A percentile compares a stretch with the other conserved stretches of the same genome.
Conservation (phyloP, 1,139 yeast genomes). For the Geotrichum candidum region DNA sequence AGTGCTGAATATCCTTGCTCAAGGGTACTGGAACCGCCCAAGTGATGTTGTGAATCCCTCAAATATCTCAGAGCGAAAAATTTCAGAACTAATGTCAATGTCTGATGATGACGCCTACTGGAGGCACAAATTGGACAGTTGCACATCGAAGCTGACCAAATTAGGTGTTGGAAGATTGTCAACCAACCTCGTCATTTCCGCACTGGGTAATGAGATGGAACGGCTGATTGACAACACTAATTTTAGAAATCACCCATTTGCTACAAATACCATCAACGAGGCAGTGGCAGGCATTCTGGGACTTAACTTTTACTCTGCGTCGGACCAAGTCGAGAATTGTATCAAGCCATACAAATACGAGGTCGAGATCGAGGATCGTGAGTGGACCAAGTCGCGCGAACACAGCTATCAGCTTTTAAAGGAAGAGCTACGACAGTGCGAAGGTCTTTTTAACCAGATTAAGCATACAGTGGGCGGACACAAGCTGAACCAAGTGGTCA, state of each 20-base stretch:
- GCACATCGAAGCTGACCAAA: constrained; percentile 79
- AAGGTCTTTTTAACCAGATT: constrained; percentile 52
- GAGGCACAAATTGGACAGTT: constrained; percentile 79
- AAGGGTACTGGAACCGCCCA: constrained; percentile 85
- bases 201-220: constrained; percentile 70
- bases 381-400: constrained; percentile 79
- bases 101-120: constrained; percentile 72
- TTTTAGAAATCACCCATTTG: constrained; percentile 76
- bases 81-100: constrained; percentile 47
- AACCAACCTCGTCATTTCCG: constrained; percentile 74
- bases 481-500: constrained; percentile 74
- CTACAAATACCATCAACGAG: constrained; percentile 71
- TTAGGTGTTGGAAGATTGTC: constrained; percentile 89
- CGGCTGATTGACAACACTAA: constrained; percentile 68
- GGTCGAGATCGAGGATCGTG: constrained; percentile 90
- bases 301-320: constrained; percentile 77
- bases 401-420: constrained; percentile 65
- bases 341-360: constrained; percentile 96
- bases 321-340: constrained; percentile 97
- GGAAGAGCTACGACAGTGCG: constrained; percentile 83
- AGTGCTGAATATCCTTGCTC: constrained; percentile 78
- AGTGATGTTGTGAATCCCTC: constrained; percentile 16
- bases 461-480: constrained; percentile 73
- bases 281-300: constrained; percentile 78
- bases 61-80: constrained; percentile 40